phyloP scores from a whole-genome alignment of 164 flowering plant genomes.

The Nelumbo lutea region DNA sequence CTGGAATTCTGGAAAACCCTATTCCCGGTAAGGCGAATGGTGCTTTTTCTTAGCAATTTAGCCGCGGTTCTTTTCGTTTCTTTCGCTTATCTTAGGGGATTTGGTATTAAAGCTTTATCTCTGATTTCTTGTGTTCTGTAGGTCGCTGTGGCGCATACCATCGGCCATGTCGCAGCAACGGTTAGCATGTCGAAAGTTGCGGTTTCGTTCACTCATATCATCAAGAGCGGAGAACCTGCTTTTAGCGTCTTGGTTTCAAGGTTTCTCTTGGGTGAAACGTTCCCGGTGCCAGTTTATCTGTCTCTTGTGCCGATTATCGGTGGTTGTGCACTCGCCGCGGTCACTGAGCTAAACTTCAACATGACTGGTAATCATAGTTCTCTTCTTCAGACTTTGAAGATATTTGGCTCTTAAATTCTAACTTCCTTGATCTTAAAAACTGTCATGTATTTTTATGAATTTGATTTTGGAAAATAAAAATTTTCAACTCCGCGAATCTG shows the following conservation, averaged over 20 bases:
- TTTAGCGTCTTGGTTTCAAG: constrained; percentile 81
- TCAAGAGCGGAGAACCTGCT: constrained; percentile 86
- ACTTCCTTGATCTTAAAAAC: background rate
- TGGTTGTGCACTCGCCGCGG: constrained; percentile 72
- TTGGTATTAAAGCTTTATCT: constrained; percentile 5
- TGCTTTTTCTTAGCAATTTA: constrained; percentile 3
- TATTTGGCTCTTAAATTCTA: background rate
- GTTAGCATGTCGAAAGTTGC: constrained; percentile 91
- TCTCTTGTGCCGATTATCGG: constrained; percentile 74
- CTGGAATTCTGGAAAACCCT: constrained; percentile 58
- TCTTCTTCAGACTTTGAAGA: background rate
- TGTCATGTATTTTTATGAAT: background rate
- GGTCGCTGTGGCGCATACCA: constrained; percentile 89
- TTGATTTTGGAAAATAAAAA: background rate
- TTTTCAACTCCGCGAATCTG: no score
- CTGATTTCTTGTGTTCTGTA: constrained; percentile 12
- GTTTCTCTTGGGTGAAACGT: constrained; percentile 66
- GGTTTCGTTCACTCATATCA: constrained; percentile 84
- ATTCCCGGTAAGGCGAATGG: constrained; percentile 39
- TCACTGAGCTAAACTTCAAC: constrained; percentile 80
- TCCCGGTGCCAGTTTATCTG: constrained; percentile 50
- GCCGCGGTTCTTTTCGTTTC: constrained; percentile 13
- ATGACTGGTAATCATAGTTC: constrained; percentile 52
- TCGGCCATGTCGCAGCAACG: constrained; percentile 86
- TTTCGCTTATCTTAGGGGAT: constrained; percentile 2